Conservation (phyloP, 192 early-diverging fungal species). For the Gryganskiella cystojenkinii region DNA sequence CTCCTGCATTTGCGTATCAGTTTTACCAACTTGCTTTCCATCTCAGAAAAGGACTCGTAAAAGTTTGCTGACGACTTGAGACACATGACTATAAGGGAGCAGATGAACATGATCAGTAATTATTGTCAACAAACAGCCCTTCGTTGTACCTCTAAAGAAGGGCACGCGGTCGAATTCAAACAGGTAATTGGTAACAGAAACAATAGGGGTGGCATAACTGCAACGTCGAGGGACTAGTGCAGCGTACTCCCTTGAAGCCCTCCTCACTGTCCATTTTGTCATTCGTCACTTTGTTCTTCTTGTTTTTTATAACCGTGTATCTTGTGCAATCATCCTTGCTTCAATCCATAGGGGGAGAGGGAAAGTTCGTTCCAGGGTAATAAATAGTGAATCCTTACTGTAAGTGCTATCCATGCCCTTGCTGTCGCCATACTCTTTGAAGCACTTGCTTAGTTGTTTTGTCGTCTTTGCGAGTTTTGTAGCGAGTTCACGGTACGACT, state of each 20-base stretch:
- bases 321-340: too few relatives aligned
- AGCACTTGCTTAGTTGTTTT: conserved; percentile 45
- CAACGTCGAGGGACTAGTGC: too few relatives aligned
- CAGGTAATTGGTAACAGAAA: too few relatives aligned
- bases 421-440: conserved; percentile 55
- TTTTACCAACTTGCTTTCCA: conserved; percentile 54
- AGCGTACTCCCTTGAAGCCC: too few relatives aligned
- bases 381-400: conserved; percentile 20
- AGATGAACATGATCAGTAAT: neutral
- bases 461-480: conserved; percentile 50
- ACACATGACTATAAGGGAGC: conserved; percentile 46
- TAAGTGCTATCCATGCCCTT: conserved; percentile 57
- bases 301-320: too few relatives aligned
- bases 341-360: too few relatives aligned
- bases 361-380: too few relatives aligned
- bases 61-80: conserved; percentile 57
- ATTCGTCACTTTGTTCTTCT: too few relatives aligned
- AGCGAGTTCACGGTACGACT: conserved; percentile 52
- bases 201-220: neutral
- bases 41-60: conserved; percentile 54
- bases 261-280: too few relatives aligned
- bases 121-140: neutral
- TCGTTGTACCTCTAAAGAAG: neutral
- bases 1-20: neutral
- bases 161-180: too few relatives aligned